Base-by-base conservation (phyloP, 164 flowering plant species). In the Taxillus chinensis region DNA sequence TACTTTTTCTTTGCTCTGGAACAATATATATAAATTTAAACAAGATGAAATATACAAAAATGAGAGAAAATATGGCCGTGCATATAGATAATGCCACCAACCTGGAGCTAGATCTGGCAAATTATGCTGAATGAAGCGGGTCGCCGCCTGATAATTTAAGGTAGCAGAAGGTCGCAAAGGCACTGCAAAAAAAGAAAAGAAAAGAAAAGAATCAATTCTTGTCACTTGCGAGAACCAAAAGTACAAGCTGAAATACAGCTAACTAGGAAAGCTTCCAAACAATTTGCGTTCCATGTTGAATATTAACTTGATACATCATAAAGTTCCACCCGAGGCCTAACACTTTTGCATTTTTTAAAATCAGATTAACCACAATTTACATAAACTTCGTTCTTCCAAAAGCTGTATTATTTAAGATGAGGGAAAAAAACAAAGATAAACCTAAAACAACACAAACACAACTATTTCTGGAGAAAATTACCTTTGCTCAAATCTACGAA, bases 61-160 rank as follows among this genome's bases (percentile, higher is more conserved):
- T 65, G 45, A 52, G 10, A 5, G 11, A 55, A 68, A 38, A 3
- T 0, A 40, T 41, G n/a, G 12, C 7, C 64, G 10, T 55, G n/a
- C 0, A 49, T 57, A 48, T 27, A 12, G n/a, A 8, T 52, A 41
- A 27, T 16, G 50, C 59, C 8, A 61, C 64, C 43, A 68, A 90
- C 99, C 99, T 48, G 78, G 62, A 11, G 96, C 80, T 40, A 93
- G 93, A 75, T 89, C 91, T 60, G 99, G 96, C 70, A 93, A 75
- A 27, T 97, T 87, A 76, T 91, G 97, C 74, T 86, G 95, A 49
- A 93, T 90, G 64, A 93, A 89, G 56, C 99, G 91, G 17, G 91
- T 80, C 39, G 99, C 99, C 11, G 96, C 99, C 69, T 75, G 80
- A 64, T 69, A 60, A 69, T 93, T 93, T 52, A 93, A 73, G 49